These are phyloP conservation scores for Vaccinium myrtillus DNA, from an alignment of 148 eudicot genomes.

Conservation along the genomic window DNA sequence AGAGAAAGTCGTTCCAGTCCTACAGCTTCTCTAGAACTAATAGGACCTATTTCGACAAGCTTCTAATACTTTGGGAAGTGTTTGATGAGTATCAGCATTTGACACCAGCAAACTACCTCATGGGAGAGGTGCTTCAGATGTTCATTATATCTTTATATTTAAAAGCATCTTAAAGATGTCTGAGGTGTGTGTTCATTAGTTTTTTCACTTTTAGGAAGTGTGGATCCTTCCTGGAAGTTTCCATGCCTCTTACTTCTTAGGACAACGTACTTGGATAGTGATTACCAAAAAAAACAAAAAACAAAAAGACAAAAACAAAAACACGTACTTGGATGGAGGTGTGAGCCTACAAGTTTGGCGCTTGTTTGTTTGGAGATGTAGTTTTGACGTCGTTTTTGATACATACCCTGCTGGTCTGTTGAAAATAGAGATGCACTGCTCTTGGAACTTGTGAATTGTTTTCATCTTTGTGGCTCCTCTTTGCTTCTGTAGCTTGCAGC, in stretches of 20 bases:
- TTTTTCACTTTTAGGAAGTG: background rate
- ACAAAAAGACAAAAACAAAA: too few species aligned
- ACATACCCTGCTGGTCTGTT: background rate
- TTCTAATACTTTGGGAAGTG: background rate
- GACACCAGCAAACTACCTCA: background rate
- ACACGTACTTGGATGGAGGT: background rate
- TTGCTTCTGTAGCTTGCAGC: background rate
- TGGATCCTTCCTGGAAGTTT: background rate
- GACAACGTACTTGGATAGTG: background rate
- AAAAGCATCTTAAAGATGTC: background rate
- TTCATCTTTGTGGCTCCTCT: background rate
- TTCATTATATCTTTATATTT: background rate
- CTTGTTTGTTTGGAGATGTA: background rate
- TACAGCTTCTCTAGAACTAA: background rate
- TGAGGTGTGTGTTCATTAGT: background rate
- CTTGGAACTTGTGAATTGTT: background rate
- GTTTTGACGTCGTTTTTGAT: background rate
- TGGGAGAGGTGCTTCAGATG: background rate
- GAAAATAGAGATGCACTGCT: background rate
- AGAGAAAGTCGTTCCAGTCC: too few species aligned
- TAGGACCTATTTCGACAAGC: background rate
- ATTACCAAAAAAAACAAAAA: too few species aligned
- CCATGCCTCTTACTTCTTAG: background rate
- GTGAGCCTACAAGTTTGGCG: background rate
- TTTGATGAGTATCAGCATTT: background rate